Evolutionary conservation across 2,329 filamentous ascomycete genomes (phyloP).

Genomic region (Colletotrichum simmondsii): DNA sequence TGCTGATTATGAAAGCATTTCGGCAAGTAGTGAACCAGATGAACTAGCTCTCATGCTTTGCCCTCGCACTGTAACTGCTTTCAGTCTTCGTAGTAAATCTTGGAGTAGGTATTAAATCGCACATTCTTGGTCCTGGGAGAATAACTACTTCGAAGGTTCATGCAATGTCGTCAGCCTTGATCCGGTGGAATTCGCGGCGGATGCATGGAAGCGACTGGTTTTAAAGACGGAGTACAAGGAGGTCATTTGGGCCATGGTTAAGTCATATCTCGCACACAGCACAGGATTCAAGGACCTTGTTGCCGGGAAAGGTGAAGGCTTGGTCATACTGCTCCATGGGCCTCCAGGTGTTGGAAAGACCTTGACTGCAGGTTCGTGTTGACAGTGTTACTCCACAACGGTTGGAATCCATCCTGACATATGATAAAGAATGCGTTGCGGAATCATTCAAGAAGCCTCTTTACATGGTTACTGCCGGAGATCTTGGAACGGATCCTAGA

Average conservation of each 20-base stretch:
- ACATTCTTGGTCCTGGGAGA: too few relatives aligned
- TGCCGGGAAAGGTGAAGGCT: background rate
- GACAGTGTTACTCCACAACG: too few relatives aligned
- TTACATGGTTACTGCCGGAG: background rate
- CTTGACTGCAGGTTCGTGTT: background rate
- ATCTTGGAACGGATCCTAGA: background rate
- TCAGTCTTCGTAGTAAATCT: too few relatives aligned
- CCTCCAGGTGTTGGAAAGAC: background rate
- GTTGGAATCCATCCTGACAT: too few relatives aligned
- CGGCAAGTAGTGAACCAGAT: background rate
- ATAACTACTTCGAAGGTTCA: too few relatives aligned
- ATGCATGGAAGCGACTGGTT: background rate
- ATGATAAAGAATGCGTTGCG: background rate
- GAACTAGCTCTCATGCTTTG: background rate
- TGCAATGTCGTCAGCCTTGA: rapidly evolving
- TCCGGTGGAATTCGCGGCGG: rapidly evolving
- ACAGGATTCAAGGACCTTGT: background rate
- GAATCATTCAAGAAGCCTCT: background rate
- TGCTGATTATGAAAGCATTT: background rate
- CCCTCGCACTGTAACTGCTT: rapidly evolving
- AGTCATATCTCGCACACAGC: background rate
- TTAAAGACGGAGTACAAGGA: background rate
- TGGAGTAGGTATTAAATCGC: too few relatives aligned
- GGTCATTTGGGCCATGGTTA: background rate
- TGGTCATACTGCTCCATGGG: background rate